Conservation (phyloP, 2,329 filamentous ascomycete species). For the Colletotrichum sp. region DNA sequence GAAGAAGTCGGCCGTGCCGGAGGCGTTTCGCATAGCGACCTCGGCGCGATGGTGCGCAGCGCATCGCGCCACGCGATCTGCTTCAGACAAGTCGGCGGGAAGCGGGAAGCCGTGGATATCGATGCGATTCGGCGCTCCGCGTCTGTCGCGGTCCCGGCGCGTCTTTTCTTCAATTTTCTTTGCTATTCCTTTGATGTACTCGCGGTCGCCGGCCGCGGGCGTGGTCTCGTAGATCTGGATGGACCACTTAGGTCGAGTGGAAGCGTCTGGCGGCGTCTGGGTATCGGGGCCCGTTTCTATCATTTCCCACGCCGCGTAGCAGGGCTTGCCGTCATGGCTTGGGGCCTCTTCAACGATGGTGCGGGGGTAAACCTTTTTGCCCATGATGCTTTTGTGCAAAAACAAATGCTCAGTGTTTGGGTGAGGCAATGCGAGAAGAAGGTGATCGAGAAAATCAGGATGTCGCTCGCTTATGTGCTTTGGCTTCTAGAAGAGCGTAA, state of each 20-base stretch:
- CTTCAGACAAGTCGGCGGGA: not conserved
- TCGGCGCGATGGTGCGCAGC: not conserved
- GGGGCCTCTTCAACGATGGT: not conserved
- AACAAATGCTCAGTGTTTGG: not conserved
- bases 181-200: not conserved
- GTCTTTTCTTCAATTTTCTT: not conserved
- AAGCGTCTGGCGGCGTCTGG: not conserved
- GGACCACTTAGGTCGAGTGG: not conserved
- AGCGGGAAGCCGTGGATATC: not conserved
- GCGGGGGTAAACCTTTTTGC: not conserved
- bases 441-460: not conserved
- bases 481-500: not conserved
- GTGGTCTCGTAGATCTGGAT: not conserved
- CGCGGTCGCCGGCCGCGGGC: not conserved
- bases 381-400: not conserved
- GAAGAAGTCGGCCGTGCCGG: not conserved
- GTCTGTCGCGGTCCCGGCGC: not conserved
- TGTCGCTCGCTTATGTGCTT: not conserved
- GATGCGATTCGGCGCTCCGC: not conserved
- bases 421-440: not conserved
- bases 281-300: not conserved
- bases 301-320: not conserved
- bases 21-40: not conserved
- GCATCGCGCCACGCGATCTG: not conserved
- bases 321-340: not conserved